Evolutionary conservation across 1,284 basidiomycete genomes (phyloP).

Genomic region (Boletellus sp.): DNA sequence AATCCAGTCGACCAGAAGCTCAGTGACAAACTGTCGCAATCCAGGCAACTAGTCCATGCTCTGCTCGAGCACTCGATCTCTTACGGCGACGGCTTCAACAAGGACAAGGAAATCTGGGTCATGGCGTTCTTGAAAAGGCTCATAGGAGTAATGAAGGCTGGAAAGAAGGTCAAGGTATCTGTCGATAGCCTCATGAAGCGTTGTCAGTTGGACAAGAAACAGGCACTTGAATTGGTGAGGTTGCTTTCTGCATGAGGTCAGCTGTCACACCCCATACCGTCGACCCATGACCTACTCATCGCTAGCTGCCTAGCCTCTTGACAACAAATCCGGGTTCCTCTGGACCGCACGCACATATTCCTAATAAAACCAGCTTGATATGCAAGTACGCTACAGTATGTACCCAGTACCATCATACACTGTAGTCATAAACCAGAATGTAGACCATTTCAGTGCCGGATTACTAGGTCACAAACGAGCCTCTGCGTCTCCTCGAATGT

Average conservation of each 20-base stretch:
- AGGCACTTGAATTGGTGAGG: constrained; percentile 19
- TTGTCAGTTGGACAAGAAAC: not conserved
- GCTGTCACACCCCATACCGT: not conserved
- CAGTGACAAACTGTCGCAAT: constrained; percentile 9
- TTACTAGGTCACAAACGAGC: constrained; percentile 16
- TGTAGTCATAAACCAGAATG: constrained; percentile 10
- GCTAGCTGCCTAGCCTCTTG: not conserved
- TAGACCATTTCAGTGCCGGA: constrained; percentile 13
- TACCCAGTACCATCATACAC: not conserved
- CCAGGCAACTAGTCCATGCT: constrained; percentile 13
- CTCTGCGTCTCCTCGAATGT: constrained; percentile 20
- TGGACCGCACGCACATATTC: not conserved
- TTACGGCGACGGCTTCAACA: constrained; percentile 15
- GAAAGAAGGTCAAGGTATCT: constrained; percentile 13
- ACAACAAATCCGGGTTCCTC: not conserved
- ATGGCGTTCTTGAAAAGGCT: constrained; percentile 26
- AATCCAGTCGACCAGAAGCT: constrained; percentile 1
- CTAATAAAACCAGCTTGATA: not conserved
- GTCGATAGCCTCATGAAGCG: constrained; percentile 11
- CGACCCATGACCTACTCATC: constrained; percentile 1
- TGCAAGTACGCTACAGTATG: not conserved
- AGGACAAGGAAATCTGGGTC: constrained; percentile 17
- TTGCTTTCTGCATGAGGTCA: constrained; percentile 11
- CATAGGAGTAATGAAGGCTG: constrained; percentile 14
- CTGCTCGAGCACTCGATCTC: constrained; percentile 25